A percentile compares a stretch with the other conserved stretches of the same genome.
Evolutionary conservation across 2,329 filamentous ascomycete species (phyloP).

Genomic region (Neofusicoccum ribis): DNA sequence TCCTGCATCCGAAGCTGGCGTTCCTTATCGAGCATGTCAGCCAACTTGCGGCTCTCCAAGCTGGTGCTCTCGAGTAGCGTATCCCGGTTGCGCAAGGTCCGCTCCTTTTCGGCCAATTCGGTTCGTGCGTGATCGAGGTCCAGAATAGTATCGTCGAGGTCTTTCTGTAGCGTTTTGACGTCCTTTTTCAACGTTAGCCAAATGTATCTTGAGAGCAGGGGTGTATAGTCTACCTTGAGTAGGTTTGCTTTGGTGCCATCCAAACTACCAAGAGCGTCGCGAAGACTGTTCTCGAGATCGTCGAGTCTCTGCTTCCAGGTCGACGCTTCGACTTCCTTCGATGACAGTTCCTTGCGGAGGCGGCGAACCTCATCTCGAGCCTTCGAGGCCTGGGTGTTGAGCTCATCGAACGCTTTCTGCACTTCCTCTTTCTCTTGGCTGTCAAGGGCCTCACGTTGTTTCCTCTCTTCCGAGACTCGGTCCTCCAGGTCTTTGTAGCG

Average conservation of each 20-base stretch:
- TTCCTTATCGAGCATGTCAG: constrained; percentile 89
- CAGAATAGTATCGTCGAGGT: constrained; percentile 79
- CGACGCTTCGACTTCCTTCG: constrained; percentile 82
- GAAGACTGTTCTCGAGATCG: constrained; percentile 85
- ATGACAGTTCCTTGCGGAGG: constrained; percentile 78
- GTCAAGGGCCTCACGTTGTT: constrained; percentile 83
- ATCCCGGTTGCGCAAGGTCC: constrained; percentile 85
- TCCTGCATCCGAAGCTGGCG: constrained; percentile 81
- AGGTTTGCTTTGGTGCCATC: constrained; percentile 83
- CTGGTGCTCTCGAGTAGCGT: constrained; percentile 83
- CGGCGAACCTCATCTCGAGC: constrained; percentile 84
- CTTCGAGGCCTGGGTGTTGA: constrained; percentile 78
- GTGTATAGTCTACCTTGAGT: constrained; percentile 62
- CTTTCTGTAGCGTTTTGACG: constrained; percentile 82
- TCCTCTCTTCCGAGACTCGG: constrained; percentile 75
- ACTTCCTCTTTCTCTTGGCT: constrained; percentile 92
- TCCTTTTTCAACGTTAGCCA: constrained; percentile 51
- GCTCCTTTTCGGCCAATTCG: constrained; percentile 84
- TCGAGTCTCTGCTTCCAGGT: constrained; percentile 89
- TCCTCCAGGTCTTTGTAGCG: constrained; percentile 54
- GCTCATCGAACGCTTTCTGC: constrained; percentile 87
- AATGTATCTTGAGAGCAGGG: not conserved
- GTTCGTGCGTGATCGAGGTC: constrained; percentile 79
- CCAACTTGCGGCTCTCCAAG: constrained; percentile 79
- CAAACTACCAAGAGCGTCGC: constrained; percentile 83